Conservation (phyloP, 2,329 filamentous ascomycete species). For the Trichoderma hamatum region DNA sequence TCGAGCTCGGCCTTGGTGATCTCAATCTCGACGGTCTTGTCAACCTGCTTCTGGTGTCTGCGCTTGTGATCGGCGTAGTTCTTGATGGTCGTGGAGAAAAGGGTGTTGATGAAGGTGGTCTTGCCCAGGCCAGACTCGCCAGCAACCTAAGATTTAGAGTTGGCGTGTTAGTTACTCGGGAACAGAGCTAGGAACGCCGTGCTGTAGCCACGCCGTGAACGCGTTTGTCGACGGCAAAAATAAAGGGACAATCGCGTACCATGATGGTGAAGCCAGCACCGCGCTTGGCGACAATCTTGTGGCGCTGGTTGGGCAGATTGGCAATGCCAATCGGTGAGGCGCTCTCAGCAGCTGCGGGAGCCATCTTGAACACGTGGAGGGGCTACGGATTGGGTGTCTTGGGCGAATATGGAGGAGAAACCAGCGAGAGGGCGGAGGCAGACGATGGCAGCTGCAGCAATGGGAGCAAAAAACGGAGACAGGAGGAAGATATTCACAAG, state of each 20-base stretch:
- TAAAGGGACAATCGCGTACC: constrained; percentile 58
- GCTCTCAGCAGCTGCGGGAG: constrained; percentile 60
- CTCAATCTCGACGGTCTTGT: constrained; percentile 99
- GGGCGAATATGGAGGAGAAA: constrained; percentile 16
- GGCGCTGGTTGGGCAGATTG: constrained; percentile 73
- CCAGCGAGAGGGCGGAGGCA: constrained; percentile 15
- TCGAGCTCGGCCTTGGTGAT: constrained; percentile 99
- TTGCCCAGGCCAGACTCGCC: constrained; percentile 98
- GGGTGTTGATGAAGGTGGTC: constrained; percentile 99
- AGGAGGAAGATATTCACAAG: constrained; percentile 22
- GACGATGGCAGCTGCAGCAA: constrained; percentile 18
- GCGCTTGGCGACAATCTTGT: constrained; percentile 78
- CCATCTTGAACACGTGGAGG: constrained; percentile 50
- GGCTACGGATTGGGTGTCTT: constrained; percentile 25
- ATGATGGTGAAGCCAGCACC: constrained; percentile 99
- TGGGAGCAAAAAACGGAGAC: constrained; percentile 17
- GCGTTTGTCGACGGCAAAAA: constrained; percentile 19
- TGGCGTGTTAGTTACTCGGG: constrained; percentile 19
- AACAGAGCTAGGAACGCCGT: neutral
- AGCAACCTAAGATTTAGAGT: constrained; percentile 73
- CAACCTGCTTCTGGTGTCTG: constrained; percentile 98
- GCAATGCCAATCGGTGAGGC: constrained; percentile 73
- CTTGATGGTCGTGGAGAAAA: constrained; percentile 99
- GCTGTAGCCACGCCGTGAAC: neutral
- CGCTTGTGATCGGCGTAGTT: constrained; percentile 99